phyloP scores from a whole-genome alignment of 78 protist species.

The Salpingoeca rosetta region DNA sequence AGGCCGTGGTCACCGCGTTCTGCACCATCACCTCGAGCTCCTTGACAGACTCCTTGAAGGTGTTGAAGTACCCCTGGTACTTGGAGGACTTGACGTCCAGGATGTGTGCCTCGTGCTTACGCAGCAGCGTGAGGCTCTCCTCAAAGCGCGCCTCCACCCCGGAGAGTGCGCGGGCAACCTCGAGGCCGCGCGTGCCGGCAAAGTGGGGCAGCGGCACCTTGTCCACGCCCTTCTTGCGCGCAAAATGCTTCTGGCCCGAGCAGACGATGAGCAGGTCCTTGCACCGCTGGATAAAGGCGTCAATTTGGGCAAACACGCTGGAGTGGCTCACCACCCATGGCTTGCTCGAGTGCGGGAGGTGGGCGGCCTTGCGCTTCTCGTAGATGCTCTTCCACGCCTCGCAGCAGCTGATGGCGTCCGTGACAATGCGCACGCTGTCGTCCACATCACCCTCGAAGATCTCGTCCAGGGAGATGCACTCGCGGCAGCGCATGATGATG shows the following conservation, averaged over 20 bases:
- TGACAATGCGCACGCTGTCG: neutral
- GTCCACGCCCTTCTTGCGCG: neutral
- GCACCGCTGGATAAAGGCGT: constrained; percentile 84
- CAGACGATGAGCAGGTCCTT: constrained; percentile 67
- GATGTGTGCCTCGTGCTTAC: neutral
- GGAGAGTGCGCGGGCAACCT: constrained; percentile 10
- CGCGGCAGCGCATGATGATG: constrained; percentile 56
- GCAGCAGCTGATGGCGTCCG: constrained; percentile 30
- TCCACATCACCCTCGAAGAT: constrained; percentile 58
- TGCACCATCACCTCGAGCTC: constrained; percentile 59
- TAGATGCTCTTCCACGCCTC: constrained; percentile 34
- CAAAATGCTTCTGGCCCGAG: constrained; percentile 66
- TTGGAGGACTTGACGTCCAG: constrained; percentile 54
- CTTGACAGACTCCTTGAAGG: constrained; percentile 56
- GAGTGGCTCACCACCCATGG: constrained; percentile 26
- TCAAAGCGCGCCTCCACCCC: constrained; percentile 51
- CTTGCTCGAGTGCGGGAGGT: neutral
- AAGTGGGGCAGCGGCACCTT: constrained; percentile 28
- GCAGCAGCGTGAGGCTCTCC: constrained; percentile 21
- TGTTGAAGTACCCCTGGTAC: constrained; percentile 71
- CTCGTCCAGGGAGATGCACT: constrained; percentile 35
- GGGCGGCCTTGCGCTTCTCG: neutral
- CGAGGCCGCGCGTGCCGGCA: constrained; percentile 48
- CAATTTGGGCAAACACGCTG: constrained; percentile 66
- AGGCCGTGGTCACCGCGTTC: constrained; percentile 50